A percentile compares a stretch with the other conserved stretches of the same genome.
Evolutionary conservation across 306 rosid genomes (phyloP).

Genomic region (Spatholobus suberectus): DNA sequence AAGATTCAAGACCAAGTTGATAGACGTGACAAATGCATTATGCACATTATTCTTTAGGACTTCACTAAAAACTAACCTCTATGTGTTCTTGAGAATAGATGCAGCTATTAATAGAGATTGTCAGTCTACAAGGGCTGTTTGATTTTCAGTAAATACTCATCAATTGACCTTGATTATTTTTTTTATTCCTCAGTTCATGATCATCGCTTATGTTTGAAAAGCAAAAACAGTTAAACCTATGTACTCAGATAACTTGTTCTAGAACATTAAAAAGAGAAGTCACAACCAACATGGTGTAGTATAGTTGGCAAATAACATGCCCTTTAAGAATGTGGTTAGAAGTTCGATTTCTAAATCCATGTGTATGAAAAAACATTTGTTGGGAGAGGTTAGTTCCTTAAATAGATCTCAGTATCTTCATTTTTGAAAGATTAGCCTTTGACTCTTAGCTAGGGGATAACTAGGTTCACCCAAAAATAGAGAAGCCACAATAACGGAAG

Average conservation of each 20-base stretch:
- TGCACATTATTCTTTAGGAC: background rate
- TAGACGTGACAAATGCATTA: background rate
- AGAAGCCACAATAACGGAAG: no score
- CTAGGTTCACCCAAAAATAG: no score
- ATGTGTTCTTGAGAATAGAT: background rate
- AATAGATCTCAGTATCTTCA: no score
- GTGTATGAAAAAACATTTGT: background rate
- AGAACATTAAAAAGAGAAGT: background rate
- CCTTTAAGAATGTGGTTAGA: no score
- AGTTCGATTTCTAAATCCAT: background rate
- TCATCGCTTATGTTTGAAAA: background rate
- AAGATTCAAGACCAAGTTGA: background rate
- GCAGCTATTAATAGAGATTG: background rate
- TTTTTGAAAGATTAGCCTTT: no score
- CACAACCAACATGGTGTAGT: background rate
- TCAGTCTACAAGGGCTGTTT: background rate
- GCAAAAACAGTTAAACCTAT: background rate
- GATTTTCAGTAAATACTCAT: background rate
- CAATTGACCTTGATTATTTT: background rate
- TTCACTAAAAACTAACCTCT: background rate
- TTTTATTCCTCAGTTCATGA: background rate
- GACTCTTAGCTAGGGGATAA: no score
- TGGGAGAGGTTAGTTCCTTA: no score
- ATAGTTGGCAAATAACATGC: no score
- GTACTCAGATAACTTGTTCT: background rate